Percentiles rank a stretch among this genome's conserved stretches.
phyloP scores from a whole-genome alignment of 106 monocot species.

The Dioscorea dumetorum region DNA sequence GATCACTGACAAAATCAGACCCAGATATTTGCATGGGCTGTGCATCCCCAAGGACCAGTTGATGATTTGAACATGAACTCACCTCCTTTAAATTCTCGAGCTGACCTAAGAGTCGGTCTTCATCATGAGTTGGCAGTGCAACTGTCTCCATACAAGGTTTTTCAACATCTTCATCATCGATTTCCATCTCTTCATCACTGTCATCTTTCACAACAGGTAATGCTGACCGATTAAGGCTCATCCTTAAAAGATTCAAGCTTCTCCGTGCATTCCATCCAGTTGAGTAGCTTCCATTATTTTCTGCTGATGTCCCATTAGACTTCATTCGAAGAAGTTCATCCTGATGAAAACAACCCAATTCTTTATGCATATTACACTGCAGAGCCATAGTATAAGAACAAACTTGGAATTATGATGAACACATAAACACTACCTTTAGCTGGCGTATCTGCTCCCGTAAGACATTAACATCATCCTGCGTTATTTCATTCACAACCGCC shows the following conservation, averaged over 20 bases:
- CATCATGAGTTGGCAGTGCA: slow-evolving; percentile 5
- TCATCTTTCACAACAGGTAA: slow-evolving; percentile 51
- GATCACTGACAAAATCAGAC: too few relatives aligned
- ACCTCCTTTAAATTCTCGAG: slow-evolving; percentile 4
- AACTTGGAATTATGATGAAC: too few relatives aligned
- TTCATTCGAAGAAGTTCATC: slow-evolving; percentile 88
- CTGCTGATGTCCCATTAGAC: slow-evolving; percentile 35
- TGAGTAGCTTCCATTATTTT: slow-evolving; percentile 48
- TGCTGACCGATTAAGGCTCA: slow-evolving; percentile 66
- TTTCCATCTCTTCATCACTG: slow-evolving; percentile 97
- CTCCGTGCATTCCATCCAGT: slow-evolving; percentile 84
- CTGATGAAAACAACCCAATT: slow-evolving; percentile 7
- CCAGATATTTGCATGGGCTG: background rate
- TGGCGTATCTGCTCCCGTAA: slow-evolving; percentile 87
- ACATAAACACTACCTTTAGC: slow-evolving; percentile 53
- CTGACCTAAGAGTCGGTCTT: slow-evolving; percentile 5
- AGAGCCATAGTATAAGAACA: too few relatives aligned
- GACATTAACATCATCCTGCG: slow-evolving; percentile 84
- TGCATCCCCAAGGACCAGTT: slow-evolving; percentile 1
- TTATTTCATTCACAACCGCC: slow-evolving; percentile 90
- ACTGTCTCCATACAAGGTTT: slow-evolving; percentile 20
- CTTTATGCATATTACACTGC: too few relatives aligned
- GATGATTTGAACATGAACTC: background rate
- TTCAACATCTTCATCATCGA: slow-evolving; percentile 74
- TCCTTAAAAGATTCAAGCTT: slow-evolving; percentile 73